Evolutionary conservation across 768 basidiomycete genomes (phyloP), one percentile per base, ranked within the genome.

Genomic region (Megacollybia marginata): DNA sequence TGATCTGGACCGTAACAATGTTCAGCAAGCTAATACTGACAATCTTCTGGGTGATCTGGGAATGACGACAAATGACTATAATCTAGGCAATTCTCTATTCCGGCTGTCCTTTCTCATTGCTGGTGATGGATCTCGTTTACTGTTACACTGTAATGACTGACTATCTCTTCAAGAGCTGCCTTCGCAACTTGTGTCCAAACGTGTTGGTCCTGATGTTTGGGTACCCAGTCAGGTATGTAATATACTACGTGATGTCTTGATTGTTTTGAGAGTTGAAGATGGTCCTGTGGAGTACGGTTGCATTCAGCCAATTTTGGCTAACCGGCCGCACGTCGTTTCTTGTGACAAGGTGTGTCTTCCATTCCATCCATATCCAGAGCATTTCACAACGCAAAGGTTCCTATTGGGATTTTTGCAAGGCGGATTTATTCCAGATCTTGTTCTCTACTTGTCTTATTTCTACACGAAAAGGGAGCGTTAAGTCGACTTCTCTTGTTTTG

Each of bases 121-220:
- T 48, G 73, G 71, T 71, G n/a, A 13, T 33, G 23, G 33, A 18
- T 28, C 13, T 18, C 13, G n/a, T 18, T 31, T 49, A 40, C 36
- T 43, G 15, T 55, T 6, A 36, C 48, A 13, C 18, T 44, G 12
- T 20, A 31, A 20, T 42, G 7, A 19, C 51, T 8, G 12, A n/a
- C 46, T 11, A 47, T 16, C 33, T 47, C 32, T 47, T 34, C 11
- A 47, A 28, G 83, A 85, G 59, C 65, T 86, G 15, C 83, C 83
- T 15, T 84, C 82, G 0, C 83, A 85, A 57, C 66, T 85, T 16
- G 61, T 87, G 31, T 82, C 80, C 34, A 85, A 87, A 59, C 72
- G 80, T 5, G 64, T 85, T 18, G 83, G 83, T 0, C 82, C 83
- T 0, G 83, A 86, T 63, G 65, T 79, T 9, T 85, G 82, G 81